phyloP scores from a whole-genome alignment of 2,329 filamentous ascomycete species.

The Cadophora malorum region DNA sequence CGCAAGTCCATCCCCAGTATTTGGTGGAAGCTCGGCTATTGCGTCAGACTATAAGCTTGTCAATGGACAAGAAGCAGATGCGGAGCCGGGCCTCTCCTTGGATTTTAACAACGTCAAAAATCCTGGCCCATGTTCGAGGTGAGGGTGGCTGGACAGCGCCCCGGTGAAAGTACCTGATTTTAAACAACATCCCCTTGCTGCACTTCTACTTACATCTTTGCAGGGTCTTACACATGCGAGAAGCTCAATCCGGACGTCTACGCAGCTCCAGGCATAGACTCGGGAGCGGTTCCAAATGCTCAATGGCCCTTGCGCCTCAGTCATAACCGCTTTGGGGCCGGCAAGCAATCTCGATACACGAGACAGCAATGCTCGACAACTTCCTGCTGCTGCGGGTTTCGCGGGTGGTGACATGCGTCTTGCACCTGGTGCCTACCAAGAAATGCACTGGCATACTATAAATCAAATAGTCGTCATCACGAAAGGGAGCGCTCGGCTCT shows the following conservation, averaged over 20 bases:
- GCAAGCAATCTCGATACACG: slow-evolving; percentile 48
- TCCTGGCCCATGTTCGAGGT: slow-evolving; percentile 62
- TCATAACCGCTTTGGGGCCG: slow-evolving; percentile 51
- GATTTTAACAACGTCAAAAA: slow-evolving; percentile 57
- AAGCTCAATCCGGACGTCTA: slow-evolving; percentile 60
- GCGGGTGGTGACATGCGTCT: slow-evolving; percentile 65
- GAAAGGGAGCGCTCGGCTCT: slow-evolving; percentile 59
- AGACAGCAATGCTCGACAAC: slow-evolving; percentile 59
- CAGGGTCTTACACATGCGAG: slow-evolving; percentile 20
- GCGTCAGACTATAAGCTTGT: slow-evolving; percentile 52
- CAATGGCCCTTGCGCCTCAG: slow-evolving; percentile 55
- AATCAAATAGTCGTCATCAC: slow-evolving; percentile 59
- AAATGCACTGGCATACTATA: slow-evolving; percentile 68
- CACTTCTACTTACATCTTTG: no score
- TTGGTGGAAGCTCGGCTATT: slow-evolving; percentile 49
- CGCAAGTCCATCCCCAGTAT: slow-evolving; percentile 47
- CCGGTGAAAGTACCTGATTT: slow-evolving; percentile 47
- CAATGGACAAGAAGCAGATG: slow-evolving; percentile 57
- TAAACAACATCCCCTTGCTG: no score
- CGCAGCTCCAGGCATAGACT: slow-evolving; percentile 56
- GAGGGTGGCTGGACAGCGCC: slow-evolving; percentile 54
- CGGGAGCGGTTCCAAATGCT: slow-evolving; percentile 53
- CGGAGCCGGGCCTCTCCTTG: slow-evolving; percentile 57
- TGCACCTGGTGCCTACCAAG: slow-evolving; percentile 62
- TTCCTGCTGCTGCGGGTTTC: slow-evolving; percentile 56